Conservation (phyloP, 2,329 filamentous ascomycete species). For the Arthrocladium fulminans region DNA sequence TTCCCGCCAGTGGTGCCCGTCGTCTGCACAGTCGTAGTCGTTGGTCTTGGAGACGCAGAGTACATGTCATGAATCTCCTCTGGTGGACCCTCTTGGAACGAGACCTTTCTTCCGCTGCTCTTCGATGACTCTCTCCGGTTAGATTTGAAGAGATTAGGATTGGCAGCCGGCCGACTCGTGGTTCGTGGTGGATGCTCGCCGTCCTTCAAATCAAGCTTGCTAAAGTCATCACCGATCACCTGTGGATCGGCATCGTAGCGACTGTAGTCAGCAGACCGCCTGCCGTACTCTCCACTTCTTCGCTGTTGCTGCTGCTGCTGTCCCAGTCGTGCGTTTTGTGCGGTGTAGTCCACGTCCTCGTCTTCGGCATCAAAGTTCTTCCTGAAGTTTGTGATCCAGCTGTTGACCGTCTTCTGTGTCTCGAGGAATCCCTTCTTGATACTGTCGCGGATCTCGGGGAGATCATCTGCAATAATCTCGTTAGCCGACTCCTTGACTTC, state of each 20-base stretch:
- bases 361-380: constrained; percentile 91
- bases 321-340: constrained; percentile 26
- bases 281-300: constrained; percentile 49
- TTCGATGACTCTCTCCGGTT: constrained; percentile 36
- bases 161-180: constrained; percentile 59
- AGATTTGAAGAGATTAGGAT: constrained; percentile 71
- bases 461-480: constrained; percentile 54
- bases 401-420: constrained; percentile 85
- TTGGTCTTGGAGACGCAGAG: constrained; percentile 50
- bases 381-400: constrained; percentile 82
- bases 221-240: constrained; percentile 82
- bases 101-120: constrained; percentile 42
- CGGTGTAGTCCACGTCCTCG: constrained; percentile 51
- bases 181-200: constrained; percentile 49
- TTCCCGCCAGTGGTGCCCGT: constrained; percentile 45
- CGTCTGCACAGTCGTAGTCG: constrained; percentile 41
- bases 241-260: constrained; percentile 92
- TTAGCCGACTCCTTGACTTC: constrained; percentile 14
- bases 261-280: constrained; percentile 77
- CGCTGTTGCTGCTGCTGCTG: constrained; percentile 29
- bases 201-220: constrained; percentile 53
- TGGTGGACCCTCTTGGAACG: constrained; percentile 54
- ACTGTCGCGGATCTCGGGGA: constrained; percentile 87
- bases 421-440: constrained; percentile 90
- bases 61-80: constrained; percentile 75